Conservation (phyloP, 176 grass and related monocot genomes). For the Bothriochloa decipiens region DNA sequence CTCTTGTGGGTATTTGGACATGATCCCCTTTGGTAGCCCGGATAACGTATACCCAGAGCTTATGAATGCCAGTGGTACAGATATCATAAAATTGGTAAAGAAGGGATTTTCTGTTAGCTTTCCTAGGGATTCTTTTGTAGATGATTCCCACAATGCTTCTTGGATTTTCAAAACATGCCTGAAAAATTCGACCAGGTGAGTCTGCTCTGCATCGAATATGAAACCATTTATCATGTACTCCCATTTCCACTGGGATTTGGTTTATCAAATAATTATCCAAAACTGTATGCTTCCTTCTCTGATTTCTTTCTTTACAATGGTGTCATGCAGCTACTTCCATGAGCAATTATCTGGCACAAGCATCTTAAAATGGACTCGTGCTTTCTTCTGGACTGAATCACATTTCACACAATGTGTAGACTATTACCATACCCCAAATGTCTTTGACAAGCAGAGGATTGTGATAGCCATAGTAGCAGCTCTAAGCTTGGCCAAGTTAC, state of each 20-base stretch:
- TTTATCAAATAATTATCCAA: neutral
- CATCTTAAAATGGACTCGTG: neutral
- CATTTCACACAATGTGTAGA: neutral
- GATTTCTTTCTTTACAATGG: neutral
- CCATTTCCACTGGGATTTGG: neutral
- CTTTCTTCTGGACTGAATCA: neutral
- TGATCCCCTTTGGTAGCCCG: conserved; percentile 4
- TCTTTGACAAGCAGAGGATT: neutral
- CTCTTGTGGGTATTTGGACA: conserved; percentile 42
- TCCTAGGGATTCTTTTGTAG: neutral
- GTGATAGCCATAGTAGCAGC: neutral
- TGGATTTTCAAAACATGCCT: neutral
- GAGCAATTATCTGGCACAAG: neutral
- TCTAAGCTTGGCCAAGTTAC: neutral
- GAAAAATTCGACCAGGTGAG: neutral
- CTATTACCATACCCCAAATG: neutral
- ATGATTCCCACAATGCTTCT: neutral
- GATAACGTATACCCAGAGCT: neutral
- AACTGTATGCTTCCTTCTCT: neutral
- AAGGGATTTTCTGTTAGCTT: neutral
- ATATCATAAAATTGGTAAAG: neutral
- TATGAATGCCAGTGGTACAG: neutral
- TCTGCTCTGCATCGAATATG: neutral
- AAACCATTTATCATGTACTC: neutral
- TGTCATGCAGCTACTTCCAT: neutral